Conservation (phyloP, 257 asterid genomes). For the Solanum rostratum region DNA sequence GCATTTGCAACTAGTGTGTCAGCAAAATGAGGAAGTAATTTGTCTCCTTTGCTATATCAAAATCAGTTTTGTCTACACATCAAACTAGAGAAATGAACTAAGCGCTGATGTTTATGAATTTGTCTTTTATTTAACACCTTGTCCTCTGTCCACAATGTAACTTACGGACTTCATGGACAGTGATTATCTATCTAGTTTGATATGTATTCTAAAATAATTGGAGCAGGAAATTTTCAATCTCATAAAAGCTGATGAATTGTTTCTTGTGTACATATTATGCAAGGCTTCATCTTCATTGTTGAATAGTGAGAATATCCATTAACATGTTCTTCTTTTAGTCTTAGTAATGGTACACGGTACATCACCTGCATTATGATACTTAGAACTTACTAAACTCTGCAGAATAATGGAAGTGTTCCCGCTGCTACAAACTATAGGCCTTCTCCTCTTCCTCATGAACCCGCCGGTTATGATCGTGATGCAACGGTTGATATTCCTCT, state of each 20-base stretch:
- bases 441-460: constrained; percentile 90
- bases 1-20: neutral
- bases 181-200: neutral
- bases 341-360: neutral
- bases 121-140: neutral
- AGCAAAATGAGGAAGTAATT: neutral
- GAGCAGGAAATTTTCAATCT: neutral
- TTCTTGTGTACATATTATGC: neutral
- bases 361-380: neutral
- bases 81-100: neutral
- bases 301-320: constrained; percentile 5
- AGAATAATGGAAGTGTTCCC: constrained; percentile 64
- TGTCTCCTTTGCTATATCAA: neutral
- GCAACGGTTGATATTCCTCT: constrained; percentile 81
- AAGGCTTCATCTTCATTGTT: neutral
- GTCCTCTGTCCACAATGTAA: neutral
- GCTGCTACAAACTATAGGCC: constrained; percentile 54
- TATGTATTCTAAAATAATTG: neutral
- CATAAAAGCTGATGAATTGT: neutral
- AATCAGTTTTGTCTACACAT: neutral
- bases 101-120: neutral
- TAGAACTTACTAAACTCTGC: constrained; percentile 17
- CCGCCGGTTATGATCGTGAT: constrained; percentile 61
- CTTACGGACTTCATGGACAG: neutral
- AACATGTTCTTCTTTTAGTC: neutral